These are phyloP conservation scores for Aureobasidium sp. DNA, from an alignment of 2,329 filamentous ascomycete genomes.

Conservation along the genomic window DNA sequence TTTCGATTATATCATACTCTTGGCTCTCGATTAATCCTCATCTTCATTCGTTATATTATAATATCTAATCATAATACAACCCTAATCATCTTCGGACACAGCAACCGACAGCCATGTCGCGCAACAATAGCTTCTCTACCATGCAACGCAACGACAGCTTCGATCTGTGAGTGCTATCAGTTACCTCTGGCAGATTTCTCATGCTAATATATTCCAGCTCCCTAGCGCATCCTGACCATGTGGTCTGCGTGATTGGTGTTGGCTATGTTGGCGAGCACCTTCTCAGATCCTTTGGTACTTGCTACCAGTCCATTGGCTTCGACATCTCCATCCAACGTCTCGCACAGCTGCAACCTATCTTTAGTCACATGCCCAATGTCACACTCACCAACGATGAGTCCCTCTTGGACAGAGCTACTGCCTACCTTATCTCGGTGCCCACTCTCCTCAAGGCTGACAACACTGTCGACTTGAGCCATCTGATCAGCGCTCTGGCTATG, in stretches of 20 bases:
- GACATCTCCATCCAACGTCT: constrained; percentile 40
- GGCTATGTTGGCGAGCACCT: constrained; percentile 21
- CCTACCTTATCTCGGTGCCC: constrained; percentile 50
- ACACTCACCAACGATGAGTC: constrained; percentile 34
- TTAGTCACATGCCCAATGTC: constrained; percentile 26
- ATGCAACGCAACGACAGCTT: constrained; percentile 15
- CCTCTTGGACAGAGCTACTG: constrained; percentile 39
- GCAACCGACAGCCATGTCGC: not conserved
- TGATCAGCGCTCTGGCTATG: constrained; percentile 38
- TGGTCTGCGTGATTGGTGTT: constrained; percentile 20
- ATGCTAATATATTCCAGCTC: not conserved
- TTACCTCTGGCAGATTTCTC: constrained; percentile 17
- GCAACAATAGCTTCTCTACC: constrained; percentile 12
- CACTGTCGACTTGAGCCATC: constrained; percentile 42
- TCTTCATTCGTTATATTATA: not conserved
- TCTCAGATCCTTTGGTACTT: constrained; percentile 19
- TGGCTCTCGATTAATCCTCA: not conserved
- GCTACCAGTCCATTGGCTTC: constrained; percentile 27
- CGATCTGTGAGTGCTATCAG: not conserved
- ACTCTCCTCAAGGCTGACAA: constrained; percentile 44
- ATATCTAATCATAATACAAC: constrained; percentile 10
- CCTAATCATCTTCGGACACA: not conserved
- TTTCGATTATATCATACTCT: not conserved
- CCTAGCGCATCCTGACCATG: constrained; percentile 2
- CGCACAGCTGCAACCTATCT: constrained; percentile 25